These are phyloP conservation scores for Podospora pseudopauciseta DNA, from an alignment of 495 filamentous ascomycete species.

Conservation along the genomic window DNA sequence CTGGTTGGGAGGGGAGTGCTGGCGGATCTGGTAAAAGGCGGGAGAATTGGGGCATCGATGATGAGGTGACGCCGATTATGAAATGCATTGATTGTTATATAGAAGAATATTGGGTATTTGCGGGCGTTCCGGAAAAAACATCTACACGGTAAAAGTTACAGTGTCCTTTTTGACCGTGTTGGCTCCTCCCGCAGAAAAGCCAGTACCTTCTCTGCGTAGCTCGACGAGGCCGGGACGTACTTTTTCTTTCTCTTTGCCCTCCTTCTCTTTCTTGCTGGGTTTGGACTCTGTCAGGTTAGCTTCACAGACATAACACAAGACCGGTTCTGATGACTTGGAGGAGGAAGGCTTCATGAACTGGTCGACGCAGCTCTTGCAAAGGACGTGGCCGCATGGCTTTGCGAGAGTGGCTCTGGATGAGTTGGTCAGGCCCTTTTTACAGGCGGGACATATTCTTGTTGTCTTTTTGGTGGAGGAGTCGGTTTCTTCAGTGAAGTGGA, in stretches of 20 bases:
- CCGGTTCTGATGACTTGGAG: conserved; percentile 43
- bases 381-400: conserved; percentile 90
- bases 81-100: background rate
- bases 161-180: conserved; percentile 77
- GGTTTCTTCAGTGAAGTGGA: conserved; percentile 77
- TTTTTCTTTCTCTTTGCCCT: conserved; percentile 48
- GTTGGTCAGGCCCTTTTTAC: conserved; percentile 81
- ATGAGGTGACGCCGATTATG: background rate
- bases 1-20: background rate
- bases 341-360: conserved; percentile 75
- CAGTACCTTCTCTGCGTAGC: conserved; percentile 84
- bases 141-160: conserved; percentile 79
- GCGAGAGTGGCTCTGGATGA: conserved; percentile 79
- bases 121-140: no score
- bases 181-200: conserved; percentile 81
- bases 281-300: conserved; percentile 61
- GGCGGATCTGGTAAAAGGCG: background rate
- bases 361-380: conserved; percentile 82
- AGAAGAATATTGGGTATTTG: background rate
- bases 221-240: conserved; percentile 76
- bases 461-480: conserved; percentile 49
- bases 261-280: conserved; percentile 43
- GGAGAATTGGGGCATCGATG: background rate
- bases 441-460: conserved; percentile 76
- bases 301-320: conserved; percentile 87